phyloP scores from a whole-genome alignment of 2,329 filamentous ascomycete species.

The Aspergillus bombycis region DNA sequence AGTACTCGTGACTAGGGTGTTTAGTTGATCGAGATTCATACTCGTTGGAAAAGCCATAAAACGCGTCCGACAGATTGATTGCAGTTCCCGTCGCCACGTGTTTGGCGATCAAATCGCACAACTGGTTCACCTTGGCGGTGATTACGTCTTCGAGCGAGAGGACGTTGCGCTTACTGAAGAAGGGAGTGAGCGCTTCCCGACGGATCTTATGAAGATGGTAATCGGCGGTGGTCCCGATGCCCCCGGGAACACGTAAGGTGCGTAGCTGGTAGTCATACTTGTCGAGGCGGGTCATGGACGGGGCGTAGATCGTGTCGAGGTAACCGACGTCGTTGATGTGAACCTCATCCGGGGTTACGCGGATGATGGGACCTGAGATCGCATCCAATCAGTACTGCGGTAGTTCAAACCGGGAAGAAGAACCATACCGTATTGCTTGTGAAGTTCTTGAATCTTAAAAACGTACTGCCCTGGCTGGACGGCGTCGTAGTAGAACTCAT shows the following conservation, averaged over 20 bases:
- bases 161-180: constrained; percentile 36
- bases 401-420: not conserved
- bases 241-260: constrained; percentile 28
- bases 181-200: constrained; percentile 33
- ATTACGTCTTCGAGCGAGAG: constrained; percentile 30
- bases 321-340: constrained; percentile 40
- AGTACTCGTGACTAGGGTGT: too few species aligned
- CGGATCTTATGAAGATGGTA: constrained; percentile 34
- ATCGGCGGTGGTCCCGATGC: constrained; percentile 31
- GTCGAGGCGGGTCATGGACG: constrained; percentile 26
- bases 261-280: constrained; percentile 30
- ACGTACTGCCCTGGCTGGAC: not conserved
- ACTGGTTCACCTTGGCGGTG: constrained; percentile 24
- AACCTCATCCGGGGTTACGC: constrained; percentile 41
- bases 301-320: constrained; percentile 32
- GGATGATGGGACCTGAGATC: constrained; percentile 38
- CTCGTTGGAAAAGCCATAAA: constrained; percentile 6
- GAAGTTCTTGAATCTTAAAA: not conserved
- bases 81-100: not conserved
- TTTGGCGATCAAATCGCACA: constrained; percentile 10
- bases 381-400: not conserved
- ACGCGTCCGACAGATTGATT: constrained; percentile 31
- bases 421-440: not conserved
- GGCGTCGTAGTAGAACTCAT: not conserved
- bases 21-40: not conserved